phyloP scores from a whole-genome alignment of 345 rosid genomes.

The Sonneratia alba region DNA sequence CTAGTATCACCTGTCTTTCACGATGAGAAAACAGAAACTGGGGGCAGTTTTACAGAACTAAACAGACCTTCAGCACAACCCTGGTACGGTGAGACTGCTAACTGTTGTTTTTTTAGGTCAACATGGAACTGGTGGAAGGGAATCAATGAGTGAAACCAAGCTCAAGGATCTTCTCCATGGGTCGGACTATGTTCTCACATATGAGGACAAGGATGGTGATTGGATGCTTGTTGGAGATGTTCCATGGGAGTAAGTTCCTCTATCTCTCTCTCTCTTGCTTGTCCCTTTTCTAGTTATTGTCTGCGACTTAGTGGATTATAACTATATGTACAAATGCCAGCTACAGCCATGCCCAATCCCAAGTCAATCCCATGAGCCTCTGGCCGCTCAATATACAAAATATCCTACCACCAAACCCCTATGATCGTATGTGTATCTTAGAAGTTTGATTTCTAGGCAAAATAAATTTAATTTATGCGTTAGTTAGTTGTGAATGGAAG shows the following conservation, averaged over 20 bases:
- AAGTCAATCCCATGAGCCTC: background rate
- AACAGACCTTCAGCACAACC: background rate
- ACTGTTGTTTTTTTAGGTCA: constrained; percentile 32
- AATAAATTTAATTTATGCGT: too few relatives aligned
- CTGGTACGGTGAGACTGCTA: background rate
- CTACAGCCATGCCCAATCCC: too few relatives aligned
- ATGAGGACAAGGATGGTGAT: constrained; percentile 83
- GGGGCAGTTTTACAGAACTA: background rate
- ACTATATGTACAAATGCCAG: too few relatives aligned
- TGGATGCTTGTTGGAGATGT: constrained; percentile 99
- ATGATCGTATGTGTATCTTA: background rate
- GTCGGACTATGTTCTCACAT: constrained; percentile 79
- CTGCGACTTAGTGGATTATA: too few relatives aligned
- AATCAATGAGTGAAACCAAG: constrained; percentile 58
- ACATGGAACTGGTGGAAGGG: constrained; percentile 53
- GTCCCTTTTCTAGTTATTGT: background rate
- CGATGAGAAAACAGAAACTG: too few relatives aligned
- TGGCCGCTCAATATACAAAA: background rate
- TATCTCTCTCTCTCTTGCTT: too few relatives aligned
- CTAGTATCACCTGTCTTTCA: too few relatives aligned
- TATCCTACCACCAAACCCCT: background rate
- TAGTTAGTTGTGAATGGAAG: background rate
- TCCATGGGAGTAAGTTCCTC: constrained; percentile 76
- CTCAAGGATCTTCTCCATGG: constrained; percentile 76
- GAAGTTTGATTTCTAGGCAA: background rate